Conservation (phyloP, 768 basidiomycete genomes). For the Amanita rimosa region DNA sequence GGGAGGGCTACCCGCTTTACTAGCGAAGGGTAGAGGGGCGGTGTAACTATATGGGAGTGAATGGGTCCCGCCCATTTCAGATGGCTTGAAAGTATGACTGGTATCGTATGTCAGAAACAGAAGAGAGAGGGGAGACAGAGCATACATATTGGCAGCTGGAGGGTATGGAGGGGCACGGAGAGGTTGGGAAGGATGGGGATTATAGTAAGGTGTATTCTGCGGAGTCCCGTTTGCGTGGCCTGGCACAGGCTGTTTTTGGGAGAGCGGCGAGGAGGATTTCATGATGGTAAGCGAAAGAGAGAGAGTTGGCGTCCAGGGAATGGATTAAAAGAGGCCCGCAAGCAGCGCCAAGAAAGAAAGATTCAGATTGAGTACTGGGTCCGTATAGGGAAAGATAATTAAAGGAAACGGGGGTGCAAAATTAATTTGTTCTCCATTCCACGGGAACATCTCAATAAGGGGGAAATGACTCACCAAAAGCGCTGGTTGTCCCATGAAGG, state of each 20-base stretch:
- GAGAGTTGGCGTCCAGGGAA: neutral
- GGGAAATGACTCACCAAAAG: constrained; percentile 1
- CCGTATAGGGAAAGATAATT: neutral
- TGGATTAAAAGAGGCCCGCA: neutral
- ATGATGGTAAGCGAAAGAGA: neutral
- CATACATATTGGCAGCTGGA: neutral
- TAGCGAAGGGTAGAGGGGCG: constrained; percentile 4
- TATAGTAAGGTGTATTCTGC: constrained; percentile 3
- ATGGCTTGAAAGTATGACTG: neutral
- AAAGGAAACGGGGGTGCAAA: neutral
- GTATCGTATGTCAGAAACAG: neutral
- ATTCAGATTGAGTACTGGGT: neutral
- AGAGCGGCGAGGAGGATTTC: neutral
- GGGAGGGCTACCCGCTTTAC: neutral
- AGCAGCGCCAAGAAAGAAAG: neutral
- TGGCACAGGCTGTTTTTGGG: neutral
- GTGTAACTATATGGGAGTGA: constrained; percentile 2
- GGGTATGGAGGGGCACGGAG: constrained; percentile 3
- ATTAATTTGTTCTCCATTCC: neutral
- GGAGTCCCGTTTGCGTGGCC: neutral
- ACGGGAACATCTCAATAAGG: neutral
- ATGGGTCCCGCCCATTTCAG: neutral
- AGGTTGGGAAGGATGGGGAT: constrained; percentile 5
- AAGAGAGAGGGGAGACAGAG: neutral
- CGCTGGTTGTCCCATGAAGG: constrained; percentile 2